Evolutionary conservation across 495 filamentous ascomycete genomes (phyloP), one percentile per base, ranked within the genome.

Genomic region (Aspergillus avenaceus): DNA sequence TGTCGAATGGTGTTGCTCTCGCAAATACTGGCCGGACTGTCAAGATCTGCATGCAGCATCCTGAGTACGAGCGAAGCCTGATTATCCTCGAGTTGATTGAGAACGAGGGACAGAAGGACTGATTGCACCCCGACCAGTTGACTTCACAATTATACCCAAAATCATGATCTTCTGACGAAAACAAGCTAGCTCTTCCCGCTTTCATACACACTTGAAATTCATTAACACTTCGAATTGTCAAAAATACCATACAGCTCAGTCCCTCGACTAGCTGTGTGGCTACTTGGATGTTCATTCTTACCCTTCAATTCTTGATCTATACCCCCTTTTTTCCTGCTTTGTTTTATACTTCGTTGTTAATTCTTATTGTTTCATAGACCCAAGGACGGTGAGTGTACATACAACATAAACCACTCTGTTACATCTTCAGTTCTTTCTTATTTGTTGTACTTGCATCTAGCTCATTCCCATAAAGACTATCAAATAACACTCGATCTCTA

Each of bases 31-130:
- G 66, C 12, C 70, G 83, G 49, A 95, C 84, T 2, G 84, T 97
- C 46, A 98, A 98, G 78, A 81, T 98, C 32, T 87, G 86, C 54
- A 92, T 97, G 88, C 89, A 90, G 58, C 92, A 97, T 70, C 93
- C 93, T 1, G 87, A 95, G 67, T 72, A 85, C 50, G 76, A 88
- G 41, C 79, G 86, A 19, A 84, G 79, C 52, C 90, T 95, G 72
- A 81, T 98, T 53, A 84, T 97, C 46, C 68, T 97, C 54, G 95
- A 97, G 68, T 77, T 98, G 79, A 66, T 96, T 59, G 77, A 97
- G 53, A 98, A 98, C 66, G 90, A 95, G 62, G 91, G 89, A n/a
- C 86, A 91, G 65, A 85, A 82, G 65, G 91, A 97, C 47, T 76
- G 50, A 58, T 31, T 22, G 2, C 2, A 31, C 3, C 2, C 28